phyloP scores from a whole-genome alignment of 1,284 basidiomycete species.

The Rhodotorula sp. region DNA sequence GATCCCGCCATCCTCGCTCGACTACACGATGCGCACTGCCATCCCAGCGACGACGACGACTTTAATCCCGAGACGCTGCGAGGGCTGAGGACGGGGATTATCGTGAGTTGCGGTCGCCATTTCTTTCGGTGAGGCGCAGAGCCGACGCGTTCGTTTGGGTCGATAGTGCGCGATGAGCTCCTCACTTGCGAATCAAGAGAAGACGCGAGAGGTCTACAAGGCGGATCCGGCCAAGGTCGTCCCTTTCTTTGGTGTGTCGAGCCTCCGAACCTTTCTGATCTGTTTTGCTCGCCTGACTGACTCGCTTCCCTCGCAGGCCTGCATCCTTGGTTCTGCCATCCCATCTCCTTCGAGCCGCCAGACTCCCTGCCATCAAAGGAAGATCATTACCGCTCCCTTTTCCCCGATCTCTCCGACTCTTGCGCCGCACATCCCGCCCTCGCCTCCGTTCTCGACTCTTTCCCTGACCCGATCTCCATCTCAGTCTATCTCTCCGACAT shows the following conservation, averaged over 20 bases:
- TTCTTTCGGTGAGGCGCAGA: no score
- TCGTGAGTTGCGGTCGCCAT: neutral
- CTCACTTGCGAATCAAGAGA: conserved; percentile 36
- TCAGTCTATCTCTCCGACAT: conserved; percentile 58
- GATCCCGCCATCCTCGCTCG: conserved; percentile 20
- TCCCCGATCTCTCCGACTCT: conserved; percentile 47
- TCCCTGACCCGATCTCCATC: conserved; percentile 63
- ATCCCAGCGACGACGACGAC: conserved; percentile 48
- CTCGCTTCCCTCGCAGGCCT: conserved; percentile 57
- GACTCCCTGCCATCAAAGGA: conserved; percentile 53
- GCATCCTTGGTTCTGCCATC: conserved; percentile 79
- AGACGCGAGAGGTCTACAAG: conserved; percentile 19
- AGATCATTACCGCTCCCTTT: conserved; percentile 65
- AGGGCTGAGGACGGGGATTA: neutral
- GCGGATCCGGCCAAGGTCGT: conserved; percentile 38
- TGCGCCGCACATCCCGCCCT: conserved; percentile 7
- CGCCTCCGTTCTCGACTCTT: conserved; percentile 6
- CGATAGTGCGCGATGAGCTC: conserved; percentile 44
- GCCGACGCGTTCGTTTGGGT: no score
- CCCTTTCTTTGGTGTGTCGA: conserved; percentile 46
- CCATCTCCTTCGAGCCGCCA: conserved; percentile 57
- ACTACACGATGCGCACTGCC: conserved; percentile 53
- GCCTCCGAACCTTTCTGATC: no score
- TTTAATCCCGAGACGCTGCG: neutral
- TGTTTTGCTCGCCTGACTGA: neutral